A percentile compares a stretch with the other conserved stretches of the same genome.
These are phyloP conservation scores for Aspergillus hancockii DNA, from an alignment of 495 filamentous ascomycete genomes.

Conservation along the genomic window DNA sequence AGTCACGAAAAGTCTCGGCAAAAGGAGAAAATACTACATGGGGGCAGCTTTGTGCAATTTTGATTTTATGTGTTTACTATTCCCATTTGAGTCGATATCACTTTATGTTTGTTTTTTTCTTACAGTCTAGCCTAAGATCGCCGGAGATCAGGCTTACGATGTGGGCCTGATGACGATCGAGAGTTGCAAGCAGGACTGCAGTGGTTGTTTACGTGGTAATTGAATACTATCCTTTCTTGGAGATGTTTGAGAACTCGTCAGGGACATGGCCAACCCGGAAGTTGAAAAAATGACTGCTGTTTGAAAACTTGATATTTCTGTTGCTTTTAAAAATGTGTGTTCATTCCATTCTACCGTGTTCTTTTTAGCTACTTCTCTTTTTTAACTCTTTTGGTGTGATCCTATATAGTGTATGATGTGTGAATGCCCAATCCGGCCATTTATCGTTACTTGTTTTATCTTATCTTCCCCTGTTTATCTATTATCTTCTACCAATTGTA, in stretches of 20 bases:
- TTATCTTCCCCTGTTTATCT: slow-evolving; percentile 7
- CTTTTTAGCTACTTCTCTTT: slow-evolving; percentile 6
- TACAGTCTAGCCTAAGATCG: background rate
- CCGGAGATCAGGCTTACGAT: slow-evolving; percentile 1
- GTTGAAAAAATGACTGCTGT: background rate
- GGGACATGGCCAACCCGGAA: background rate
- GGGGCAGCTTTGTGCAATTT: slow-evolving; percentile 1
- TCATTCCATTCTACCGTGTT: slow-evolving; percentile 13
- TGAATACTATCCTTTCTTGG: background rate
- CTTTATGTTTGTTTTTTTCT: background rate
- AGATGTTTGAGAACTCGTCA: background rate
- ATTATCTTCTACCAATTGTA: background rate
- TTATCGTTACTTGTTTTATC: slow-evolving; percentile 2
- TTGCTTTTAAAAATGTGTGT: background rate
- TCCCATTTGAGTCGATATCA: slow-evolving; percentile 11
- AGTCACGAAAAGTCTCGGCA: background rate
- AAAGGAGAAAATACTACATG: background rate
- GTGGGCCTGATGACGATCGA: background rate
- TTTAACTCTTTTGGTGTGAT: slow-evolving; percentile 2
- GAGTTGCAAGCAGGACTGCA: slow-evolving; percentile 7
- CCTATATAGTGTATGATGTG: slow-evolving; percentile 5
- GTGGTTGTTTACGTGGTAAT: slow-evolving; percentile 3
- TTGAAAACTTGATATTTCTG: background rate
- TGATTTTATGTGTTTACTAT: slow-evolving; percentile 10
- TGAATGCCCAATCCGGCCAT: slow-evolving; percentile 3